Evolutionary conservation across 306 rosid genomes (phyloP).

Genomic region (Casuarina cunninghamiana): DNA sequence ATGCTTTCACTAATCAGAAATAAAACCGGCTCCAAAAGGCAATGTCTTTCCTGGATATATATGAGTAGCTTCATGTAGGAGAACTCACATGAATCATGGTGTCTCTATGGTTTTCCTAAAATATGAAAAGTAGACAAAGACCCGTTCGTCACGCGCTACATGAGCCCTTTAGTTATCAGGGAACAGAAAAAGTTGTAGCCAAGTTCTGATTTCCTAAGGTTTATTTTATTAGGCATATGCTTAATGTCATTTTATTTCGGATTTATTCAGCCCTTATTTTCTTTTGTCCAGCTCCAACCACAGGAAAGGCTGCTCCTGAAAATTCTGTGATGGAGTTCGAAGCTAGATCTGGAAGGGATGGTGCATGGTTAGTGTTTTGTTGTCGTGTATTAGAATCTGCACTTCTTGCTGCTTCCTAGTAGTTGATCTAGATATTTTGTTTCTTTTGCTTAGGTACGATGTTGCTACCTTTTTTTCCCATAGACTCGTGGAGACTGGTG

Average conservation of each 20-base stretch:
- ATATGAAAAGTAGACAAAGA: not conserved
- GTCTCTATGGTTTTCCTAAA: not conserved
- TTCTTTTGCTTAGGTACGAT: slow-evolving; percentile 69
- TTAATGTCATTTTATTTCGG: slow-evolving; percentile 20
- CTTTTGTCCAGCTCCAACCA: slow-evolving; percentile 50
- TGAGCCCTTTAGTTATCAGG: not conserved
- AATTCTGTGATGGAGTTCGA: slow-evolving; percentile 77
- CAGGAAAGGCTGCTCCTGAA: slow-evolving; percentile 65
- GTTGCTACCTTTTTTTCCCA: slow-evolving; percentile 81
- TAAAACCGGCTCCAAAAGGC: not conserved
- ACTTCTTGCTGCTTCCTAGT: slow-evolving; percentile 16
- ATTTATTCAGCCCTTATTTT: slow-evolving; percentile 27
- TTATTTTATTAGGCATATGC: slow-evolving; percentile 17
- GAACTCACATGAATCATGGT: not conserved
- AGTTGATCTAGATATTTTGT: slow-evolving; percentile 9
- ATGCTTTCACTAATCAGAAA: not conserved
- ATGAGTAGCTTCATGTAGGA: not conserved
- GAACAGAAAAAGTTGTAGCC: not conserved
- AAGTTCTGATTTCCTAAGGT: not conserved
- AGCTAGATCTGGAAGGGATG: slow-evolving; percentile 98
- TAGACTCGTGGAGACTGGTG: slow-evolving; percentile 76
- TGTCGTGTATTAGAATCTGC: slow-evolving; percentile 29
- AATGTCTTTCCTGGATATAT: not conserved
- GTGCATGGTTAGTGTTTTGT: slow-evolving; percentile 84
- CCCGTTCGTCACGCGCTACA: not conserved